Evolutionary conservation across 352 stramenopile genomes (phyloP).

Genomic region (Globisporangium iwayamae): DNA sequence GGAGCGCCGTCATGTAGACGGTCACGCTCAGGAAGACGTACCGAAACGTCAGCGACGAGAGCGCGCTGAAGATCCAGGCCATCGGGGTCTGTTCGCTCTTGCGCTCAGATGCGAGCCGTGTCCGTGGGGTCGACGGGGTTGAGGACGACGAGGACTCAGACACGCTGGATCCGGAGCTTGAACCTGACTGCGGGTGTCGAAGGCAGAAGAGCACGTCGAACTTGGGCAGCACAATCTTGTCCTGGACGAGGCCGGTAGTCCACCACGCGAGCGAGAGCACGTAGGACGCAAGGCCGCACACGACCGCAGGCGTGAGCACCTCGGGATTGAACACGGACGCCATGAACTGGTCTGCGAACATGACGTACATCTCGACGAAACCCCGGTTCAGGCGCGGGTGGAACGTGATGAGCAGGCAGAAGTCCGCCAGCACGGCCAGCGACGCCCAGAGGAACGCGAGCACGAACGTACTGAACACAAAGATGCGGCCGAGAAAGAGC

Average conservation of each 20-base stretch:
- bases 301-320: conserved; percentile 44
- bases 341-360: conserved; percentile 57
- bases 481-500: conserved; percentile 2
- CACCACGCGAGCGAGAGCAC: conserved; percentile 30
- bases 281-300: conserved; percentile 44
- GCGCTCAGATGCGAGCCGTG: not conserved
- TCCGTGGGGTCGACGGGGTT: too few relatives aligned
- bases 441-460: conserved; percentile 39
- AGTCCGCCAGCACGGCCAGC: conserved; percentile 56
- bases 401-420: conserved; percentile 65
- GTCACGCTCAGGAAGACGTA: conserved; percentile 23
- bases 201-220: conserved; percentile 38
- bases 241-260: conserved; percentile 49
- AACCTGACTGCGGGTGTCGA: conserved; percentile 25
- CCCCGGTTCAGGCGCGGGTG: conserved; percentile 58
- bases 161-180: conserved; percentile 10
- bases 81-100: conserved; percentile 19
- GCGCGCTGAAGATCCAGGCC: conserved; percentile 37
- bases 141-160: conserved; percentile 2
- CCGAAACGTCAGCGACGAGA: conserved; percentile 27
- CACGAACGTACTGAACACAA: conserved; percentile 16
- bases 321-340: conserved; percentile 54
- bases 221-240: conserved; percentile 39
- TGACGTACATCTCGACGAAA: conserved; percentile 63
- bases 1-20: conserved; percentile 30